Evolutionary conservation across 148 eudicot genomes (phyloP).

Genomic region (Beta vulgaris): DNA sequence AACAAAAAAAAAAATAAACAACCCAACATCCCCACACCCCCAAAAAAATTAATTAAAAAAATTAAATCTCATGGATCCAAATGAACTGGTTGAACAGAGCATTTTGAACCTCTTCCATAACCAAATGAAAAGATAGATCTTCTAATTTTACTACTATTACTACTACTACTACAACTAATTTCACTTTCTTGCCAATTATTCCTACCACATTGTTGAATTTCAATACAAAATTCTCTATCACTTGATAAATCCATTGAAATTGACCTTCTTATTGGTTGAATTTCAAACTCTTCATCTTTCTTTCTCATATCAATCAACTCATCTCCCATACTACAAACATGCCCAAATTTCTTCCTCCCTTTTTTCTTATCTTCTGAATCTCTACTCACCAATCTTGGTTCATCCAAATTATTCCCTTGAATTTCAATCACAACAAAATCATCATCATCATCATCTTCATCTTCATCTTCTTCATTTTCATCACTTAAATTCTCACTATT

Average conservation of each 20-base stretch:
- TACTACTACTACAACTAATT: conserved; percentile 23
- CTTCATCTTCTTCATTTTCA: conserved; percentile 16
- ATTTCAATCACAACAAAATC: conserved; percentile 81
- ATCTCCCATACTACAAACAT: conserved; percentile 64
- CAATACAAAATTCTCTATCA: conserved; percentile 48
- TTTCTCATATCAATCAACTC: conserved; percentile 61
- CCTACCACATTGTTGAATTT: conserved; percentile 46
- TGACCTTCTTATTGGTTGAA: conserved; percentile 76
- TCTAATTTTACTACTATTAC: conserved; percentile 32
- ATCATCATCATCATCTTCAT: conserved; percentile 53
- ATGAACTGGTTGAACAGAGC: conserved; percentile 52
- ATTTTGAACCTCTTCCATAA: conserved; percentile 50
- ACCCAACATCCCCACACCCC: neutral
- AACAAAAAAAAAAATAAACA: neutral
- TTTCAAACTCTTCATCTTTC: conserved; percentile 42
- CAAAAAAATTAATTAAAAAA: neutral
- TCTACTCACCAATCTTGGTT: conserved; percentile 30
- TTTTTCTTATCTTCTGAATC: too few species aligned
- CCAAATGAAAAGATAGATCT: conserved; percentile 73
- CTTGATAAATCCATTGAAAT: conserved; percentile 79
- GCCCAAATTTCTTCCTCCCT: conserved; percentile 26
- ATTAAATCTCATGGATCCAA: conserved; percentile 36
- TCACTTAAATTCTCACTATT: neutral
- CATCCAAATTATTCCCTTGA: conserved; percentile 29
- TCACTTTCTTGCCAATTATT: conserved; percentile 27